Percentiles rank a stretch among this genome's conserved stretches.
Conservation (phyloP, 345 rosid species). For the Citrus medica region DNA sequence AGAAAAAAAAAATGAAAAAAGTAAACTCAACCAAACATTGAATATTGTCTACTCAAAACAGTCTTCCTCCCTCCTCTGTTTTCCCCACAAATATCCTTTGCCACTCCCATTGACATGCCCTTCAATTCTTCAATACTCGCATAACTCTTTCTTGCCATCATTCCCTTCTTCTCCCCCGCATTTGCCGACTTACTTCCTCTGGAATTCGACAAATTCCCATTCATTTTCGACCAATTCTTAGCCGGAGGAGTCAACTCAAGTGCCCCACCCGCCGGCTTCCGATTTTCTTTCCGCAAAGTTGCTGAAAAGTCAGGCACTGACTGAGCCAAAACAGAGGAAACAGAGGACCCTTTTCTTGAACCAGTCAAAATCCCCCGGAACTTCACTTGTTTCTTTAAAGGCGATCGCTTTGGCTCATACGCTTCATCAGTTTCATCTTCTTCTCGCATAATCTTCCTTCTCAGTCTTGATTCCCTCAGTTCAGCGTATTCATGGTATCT, state of each 20-base stretch:
- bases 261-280: constrained; percentile 40
- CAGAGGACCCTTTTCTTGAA: constrained; percentile 31
- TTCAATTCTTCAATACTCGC: constrained; percentile 62
- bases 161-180: constrained; percentile 57
- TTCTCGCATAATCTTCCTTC: constrained; percentile 29
- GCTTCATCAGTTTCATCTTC: constrained; percentile 36
- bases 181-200: constrained; percentile 75
- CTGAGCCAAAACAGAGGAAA: constrained; percentile 50
- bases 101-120: constrained; percentile 50
- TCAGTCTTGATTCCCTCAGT: constrained; percentile 64
- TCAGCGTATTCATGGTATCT: constrained; percentile 68
- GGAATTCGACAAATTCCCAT: constrained; percentile 36
- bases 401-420: constrained; percentile 32
- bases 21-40: constrained; percentile 8
- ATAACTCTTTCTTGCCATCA: constrained; percentile 66
- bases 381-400: constrained; percentile 61
- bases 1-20: not conserved
- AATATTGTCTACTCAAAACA: constrained; percentile 42
- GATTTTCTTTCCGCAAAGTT: constrained; percentile 66
- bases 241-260: constrained; percentile 53
- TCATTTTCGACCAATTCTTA: constrained; percentile 35
- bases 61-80: constrained; percentile 37
- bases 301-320: constrained; percentile 83
- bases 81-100: constrained; percentile 50
- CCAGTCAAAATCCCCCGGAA: constrained; percentile 34